phyloP scores from a whole-genome alignment of 139 green algal genomes.

The Pseudopediastrum boryanum region DNA sequence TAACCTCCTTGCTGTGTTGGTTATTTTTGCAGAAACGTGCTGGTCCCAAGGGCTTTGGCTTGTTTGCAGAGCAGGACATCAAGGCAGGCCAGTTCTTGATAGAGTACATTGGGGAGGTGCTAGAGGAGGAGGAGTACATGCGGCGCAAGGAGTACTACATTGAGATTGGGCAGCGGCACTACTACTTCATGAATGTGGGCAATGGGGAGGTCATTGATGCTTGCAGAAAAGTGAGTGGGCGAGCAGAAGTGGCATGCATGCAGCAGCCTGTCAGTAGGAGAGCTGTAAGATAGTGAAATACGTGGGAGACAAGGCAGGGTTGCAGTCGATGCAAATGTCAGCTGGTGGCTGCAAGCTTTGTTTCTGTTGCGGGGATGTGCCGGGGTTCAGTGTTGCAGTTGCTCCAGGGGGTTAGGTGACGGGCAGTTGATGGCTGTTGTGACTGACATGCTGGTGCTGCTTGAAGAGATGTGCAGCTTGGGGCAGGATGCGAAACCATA shows the following conservation, averaged over 20 bases:
- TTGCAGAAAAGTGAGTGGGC: conserved; percentile 68
- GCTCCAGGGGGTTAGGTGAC: no score
- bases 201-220: conserved; percentile 98
- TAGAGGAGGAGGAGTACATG: conserved; percentile 95
- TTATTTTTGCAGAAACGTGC: conserved; percentile 67
- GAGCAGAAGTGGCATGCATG: neutral
- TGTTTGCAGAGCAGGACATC: conserved; percentile 80
- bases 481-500: no score
- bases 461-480: no score
- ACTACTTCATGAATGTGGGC: conserved; percentile 99
- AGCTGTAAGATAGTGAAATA: no score
- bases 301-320: no score
- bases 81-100: conserved; percentile 92
- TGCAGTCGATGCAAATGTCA: no score
- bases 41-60: conserved; percentile 89
- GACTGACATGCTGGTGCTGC: no score
- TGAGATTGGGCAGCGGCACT: conserved; percentile 85
- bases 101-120: conserved; percentile 97
- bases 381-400: no score
- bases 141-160: conserved; percentile 88
- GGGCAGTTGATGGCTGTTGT: no score
- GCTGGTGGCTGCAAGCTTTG: no score
- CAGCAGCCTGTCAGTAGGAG: no score
- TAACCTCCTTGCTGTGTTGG: neutral
- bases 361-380: no score